These are phyloP conservation scores for Inga laurina DNA, from an alignment of 306 rosid species.

Conservation along the genomic window DNA sequence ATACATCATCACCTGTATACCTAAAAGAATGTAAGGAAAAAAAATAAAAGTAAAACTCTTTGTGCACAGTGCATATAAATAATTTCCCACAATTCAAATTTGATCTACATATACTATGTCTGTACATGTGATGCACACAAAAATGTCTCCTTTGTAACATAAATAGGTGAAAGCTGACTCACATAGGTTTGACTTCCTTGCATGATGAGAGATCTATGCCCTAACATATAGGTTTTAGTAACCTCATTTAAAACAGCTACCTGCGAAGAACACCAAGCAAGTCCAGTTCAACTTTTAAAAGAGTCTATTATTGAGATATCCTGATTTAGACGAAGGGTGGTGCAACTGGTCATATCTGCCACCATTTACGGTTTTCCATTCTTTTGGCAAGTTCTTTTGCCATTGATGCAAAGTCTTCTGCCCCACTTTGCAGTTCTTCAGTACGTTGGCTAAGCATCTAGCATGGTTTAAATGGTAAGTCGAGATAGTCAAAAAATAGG, in stretches of 20 bases:
- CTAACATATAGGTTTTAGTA: background rate
- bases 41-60: background rate
- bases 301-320: background rate
- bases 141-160: background rate
- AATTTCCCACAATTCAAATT: background rate
- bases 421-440: slow-evolving; percentile 73
- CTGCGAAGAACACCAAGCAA: slow-evolving; percentile 19
- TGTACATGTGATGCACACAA: background rate
- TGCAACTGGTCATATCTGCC: slow-evolving; percentile 60
- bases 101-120: background rate
- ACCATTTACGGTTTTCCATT: slow-evolving; percentile 95
- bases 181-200: background rate
- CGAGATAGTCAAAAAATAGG: slow-evolving; percentile 26
- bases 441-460: slow-evolving; percentile 65
- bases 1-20: background rate
- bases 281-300: slow-evolving; percentile 9
- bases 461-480: slow-evolving; percentile 14
- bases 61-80: background rate
- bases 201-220: background rate
- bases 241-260: background rate
- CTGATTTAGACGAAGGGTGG: slow-evolving; percentile 12
- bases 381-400: slow-evolving; percentile 73
- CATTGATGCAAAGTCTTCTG: slow-evolving; percentile 82
- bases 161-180: background rate
- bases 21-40: background rate